Conservation (phyloP, 352 stramenopile genomes). For the Phytophthora litchii region DNA sequence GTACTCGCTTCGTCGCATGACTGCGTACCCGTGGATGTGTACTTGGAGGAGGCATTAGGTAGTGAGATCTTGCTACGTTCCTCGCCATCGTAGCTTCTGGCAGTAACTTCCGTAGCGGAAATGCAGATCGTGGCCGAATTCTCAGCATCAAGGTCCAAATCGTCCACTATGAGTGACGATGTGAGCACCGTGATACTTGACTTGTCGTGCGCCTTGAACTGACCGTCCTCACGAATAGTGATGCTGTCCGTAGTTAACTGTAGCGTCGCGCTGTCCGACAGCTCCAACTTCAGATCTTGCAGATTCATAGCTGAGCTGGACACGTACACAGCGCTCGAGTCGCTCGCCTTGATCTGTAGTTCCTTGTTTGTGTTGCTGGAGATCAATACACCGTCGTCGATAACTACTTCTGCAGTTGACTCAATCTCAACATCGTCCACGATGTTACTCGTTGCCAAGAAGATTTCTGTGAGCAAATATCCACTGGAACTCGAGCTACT, state of each 20-base stretch:
- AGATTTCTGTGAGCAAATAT: constrained; percentile 38
- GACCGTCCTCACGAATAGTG: constrained; percentile 25
- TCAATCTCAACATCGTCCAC: constrained; percentile 30
- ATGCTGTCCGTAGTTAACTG: constrained; percentile 30
- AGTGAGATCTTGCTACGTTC: constrained; percentile 31
- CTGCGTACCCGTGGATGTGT: constrained; percentile 18
- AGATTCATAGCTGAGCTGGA: constrained; percentile 25
- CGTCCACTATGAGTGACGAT: constrained; percentile 18
- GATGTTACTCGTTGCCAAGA: constrained; percentile 25
- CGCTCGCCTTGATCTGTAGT: constrained; percentile 27
- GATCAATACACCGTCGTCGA: constrained; percentile 32
- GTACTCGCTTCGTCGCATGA: constrained; percentile 19
- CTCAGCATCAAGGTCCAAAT: constrained; percentile 31
- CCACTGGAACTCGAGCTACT: constrained; percentile 6
- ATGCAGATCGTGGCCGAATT: constrained; percentile 30
- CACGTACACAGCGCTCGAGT: constrained; percentile 31
- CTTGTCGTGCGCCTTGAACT: constrained; percentile 30
- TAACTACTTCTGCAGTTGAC: constrained; percentile 23
- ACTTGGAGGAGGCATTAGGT: constrained; percentile 36
- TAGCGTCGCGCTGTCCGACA: constrained; percentile 28
- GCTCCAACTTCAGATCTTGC: constrained; percentile 32
- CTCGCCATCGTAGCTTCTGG: constrained; percentile 30
- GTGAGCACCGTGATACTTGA: constrained; percentile 29
- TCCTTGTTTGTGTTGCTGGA: constrained; percentile 25
- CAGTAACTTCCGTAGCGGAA: constrained; percentile 19